Evolutionary conservation across 345 rosid species (phyloP), one percentile per base, ranked within the genome.

Genomic region (Sapria himalayana): DNA sequence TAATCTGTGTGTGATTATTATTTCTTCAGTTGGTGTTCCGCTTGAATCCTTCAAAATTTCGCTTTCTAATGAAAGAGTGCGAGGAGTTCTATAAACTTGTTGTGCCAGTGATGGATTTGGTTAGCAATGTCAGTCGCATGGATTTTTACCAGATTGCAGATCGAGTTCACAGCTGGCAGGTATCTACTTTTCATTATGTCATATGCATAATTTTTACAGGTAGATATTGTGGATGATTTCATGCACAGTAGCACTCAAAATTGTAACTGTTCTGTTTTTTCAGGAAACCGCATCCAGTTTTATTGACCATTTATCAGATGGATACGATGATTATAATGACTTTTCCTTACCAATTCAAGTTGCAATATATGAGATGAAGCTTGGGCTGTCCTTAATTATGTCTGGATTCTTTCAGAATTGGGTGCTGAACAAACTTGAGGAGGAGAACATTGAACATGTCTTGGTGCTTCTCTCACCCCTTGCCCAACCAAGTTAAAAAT

Each of bases 321-420:
- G 74, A 31, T 78, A 81, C 48, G 34, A 57, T 2, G 91, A 74
- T 33, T 81, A 73, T 48, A 40, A 56, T 48, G 97, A 86, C 61
- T 46, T 81, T 46, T 64, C 65, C 43, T 92, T 76, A 48, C 97
- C 97, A 52, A 56, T 81, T 61, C 97, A 81, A 67, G 97, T 86
- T 48, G 81, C 94, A 34, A 59, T 78, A 19, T 86, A 76, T 25
- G 91, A 86, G 66, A 81, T 86, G 73, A 86, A 86, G 54, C 48
- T 81, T 46, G 97, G 94, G 36, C 49, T 82, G 34, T 70, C 89
- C 17, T 58, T 86, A 35, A 57, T 76, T 54, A 48, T 73, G 18
- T 64, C 77, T 47, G 70, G 62, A 49, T 44, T 52, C 41, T 40
- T 72, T 46, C 64, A 64, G 52, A 59, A 63, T 22, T 59, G 45